Percentiles rank a stretch among this genome's conserved stretches.
These are phyloP conservation scores for Melanopsichium pennsylvanicum DNA, from an alignment of 1,284 basidiomycete species.

Conservation along the genomic window DNA sequence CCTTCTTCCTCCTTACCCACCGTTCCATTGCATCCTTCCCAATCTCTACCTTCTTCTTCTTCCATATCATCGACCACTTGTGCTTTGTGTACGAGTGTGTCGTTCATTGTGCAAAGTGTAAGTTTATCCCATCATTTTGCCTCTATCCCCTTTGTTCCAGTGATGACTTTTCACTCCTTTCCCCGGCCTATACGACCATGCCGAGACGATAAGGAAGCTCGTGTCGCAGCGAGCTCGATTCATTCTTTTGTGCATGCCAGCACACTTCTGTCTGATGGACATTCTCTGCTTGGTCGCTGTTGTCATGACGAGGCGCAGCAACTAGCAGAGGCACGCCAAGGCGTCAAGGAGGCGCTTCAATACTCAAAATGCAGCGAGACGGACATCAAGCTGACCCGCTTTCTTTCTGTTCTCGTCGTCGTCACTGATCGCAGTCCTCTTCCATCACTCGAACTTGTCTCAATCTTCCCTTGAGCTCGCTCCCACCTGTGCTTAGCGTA, in stretches of 20 bases:
- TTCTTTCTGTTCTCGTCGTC: background rate
- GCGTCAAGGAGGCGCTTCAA: background rate
- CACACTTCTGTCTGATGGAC: conserved; percentile 63
- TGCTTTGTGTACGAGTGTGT: conserved; percentile 24
- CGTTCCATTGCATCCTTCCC: background rate
- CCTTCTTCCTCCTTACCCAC: background rate
- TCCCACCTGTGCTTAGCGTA: conserved; percentile 15
- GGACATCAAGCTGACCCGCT: conserved; percentile 6
- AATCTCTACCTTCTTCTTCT: background rate
- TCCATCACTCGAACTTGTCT: background rate
- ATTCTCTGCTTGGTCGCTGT: conserved; percentile 9
- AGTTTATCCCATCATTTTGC: conserved; percentile 10
- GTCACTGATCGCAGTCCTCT: conserved; percentile 10
- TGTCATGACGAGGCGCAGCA: background rate
- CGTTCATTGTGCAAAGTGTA: conserved; percentile 30
- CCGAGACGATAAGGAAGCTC: conserved; percentile 65
- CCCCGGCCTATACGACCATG: conserved; percentile 66
- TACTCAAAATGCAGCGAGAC: background rate
- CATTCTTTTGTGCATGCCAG: conserved; percentile 64
- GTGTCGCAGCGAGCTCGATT: conserved; percentile 59
- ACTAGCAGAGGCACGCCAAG: background rate
- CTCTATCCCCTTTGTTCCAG: conserved; percentile 21
- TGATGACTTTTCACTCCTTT: conserved; percentile 63
- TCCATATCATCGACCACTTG: conserved; percentile 35
- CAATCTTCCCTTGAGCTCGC: background rate